phyloP scores from a whole-genome alignment of 2,329 filamentous ascomycete species.

The Leptoxyphium fumago region DNA sequence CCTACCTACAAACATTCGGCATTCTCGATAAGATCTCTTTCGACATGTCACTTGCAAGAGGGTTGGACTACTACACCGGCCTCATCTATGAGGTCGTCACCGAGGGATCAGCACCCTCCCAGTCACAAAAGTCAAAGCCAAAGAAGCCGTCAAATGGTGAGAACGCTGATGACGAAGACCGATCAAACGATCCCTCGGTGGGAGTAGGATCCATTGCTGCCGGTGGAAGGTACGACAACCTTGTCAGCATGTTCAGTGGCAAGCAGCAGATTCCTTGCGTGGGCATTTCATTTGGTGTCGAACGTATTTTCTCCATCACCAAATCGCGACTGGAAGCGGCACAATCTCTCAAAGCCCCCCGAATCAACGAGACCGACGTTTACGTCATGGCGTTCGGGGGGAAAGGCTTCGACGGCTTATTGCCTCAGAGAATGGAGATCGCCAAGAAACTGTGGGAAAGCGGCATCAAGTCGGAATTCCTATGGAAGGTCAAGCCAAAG shows the following conservation, averaged over 20 bases:
- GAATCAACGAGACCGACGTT: conserved; percentile 69
- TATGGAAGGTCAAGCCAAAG: conserved; percentile 83
- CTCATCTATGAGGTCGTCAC: conserved; percentile 84
- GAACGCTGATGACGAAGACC: conserved; percentile 36
- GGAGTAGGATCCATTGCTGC: conserved; percentile 81
- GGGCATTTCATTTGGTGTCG: conserved; percentile 84
- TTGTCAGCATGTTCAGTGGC: conserved; percentile 85
- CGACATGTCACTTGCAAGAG: conserved; percentile 77
- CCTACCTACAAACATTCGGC: conserved; percentile 66
- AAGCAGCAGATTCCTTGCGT: conserved; percentile 69
- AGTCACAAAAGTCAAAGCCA: conserved; percentile 29
- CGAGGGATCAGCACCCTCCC: conserved; percentile 52
- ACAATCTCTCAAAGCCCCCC: conserved; percentile 38
- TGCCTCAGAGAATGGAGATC: conserved; percentile 73
- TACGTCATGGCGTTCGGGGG: conserved; percentile 92
- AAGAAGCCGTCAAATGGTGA: conserved; percentile 33
- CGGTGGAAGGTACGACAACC: conserved; percentile 79
- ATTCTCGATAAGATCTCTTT: conserved; percentile 66
- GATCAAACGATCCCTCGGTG: conserved; percentile 63
- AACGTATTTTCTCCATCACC: conserved; percentile 86
- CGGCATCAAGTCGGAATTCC: conserved; percentile 81
- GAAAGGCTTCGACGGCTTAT: conserved; percentile 65
- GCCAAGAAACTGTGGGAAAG: conserved; percentile 68
- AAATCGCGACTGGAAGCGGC: conserved; percentile 58
- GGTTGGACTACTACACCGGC: conserved; percentile 85